A percentile compares a stretch with the other conserved stretches of the same genome.
Conservation (phyloP, 768 basidiomycete genomes). For the Exidia glandulosa region DNA sequence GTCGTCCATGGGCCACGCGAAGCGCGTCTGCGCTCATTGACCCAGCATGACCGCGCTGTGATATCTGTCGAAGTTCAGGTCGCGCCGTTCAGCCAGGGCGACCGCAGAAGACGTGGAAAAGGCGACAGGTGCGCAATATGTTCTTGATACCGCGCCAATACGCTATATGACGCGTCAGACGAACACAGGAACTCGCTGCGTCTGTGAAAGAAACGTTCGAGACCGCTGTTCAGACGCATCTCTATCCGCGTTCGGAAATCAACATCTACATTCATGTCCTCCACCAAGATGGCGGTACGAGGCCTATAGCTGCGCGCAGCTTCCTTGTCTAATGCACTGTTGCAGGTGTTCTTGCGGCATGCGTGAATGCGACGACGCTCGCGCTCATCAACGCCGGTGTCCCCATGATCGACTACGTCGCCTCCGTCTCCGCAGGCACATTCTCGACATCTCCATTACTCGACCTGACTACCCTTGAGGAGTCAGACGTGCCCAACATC, state of each 20-base stretch:
- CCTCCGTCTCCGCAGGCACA: constrained; percentile 80
- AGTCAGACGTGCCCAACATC: constrained; percentile 78
- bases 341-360: constrained; percentile 67
- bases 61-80: constrained; percentile 85
- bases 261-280: constrained; percentile 89
- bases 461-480: constrained; percentile 83
- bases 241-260: constrained; percentile 92
- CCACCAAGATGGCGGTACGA: constrained; percentile 71
- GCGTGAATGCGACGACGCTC: constrained; percentile 90
- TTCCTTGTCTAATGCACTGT: too few species aligned
- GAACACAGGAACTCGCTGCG: constrained; percentile 75
- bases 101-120: constrained; percentile 60
- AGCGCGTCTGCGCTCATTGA: constrained; percentile 66
- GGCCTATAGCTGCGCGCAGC: background rate
- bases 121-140: constrained; percentile 62
- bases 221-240: constrained; percentile 78
- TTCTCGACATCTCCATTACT: constrained; percentile 72
- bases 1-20: constrained; percentile 91
- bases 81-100: constrained; percentile 78
- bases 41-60: constrained; percentile 76
- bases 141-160: constrained; percentile 1
- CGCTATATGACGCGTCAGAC: constrained; percentile 33
- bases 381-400: constrained; percentile 87
- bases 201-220: constrained; percentile 92
- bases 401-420: constrained; percentile 82